Conservation (phyloP, 306 rosid genomes). For the Fragaria ananassa region DNA sequence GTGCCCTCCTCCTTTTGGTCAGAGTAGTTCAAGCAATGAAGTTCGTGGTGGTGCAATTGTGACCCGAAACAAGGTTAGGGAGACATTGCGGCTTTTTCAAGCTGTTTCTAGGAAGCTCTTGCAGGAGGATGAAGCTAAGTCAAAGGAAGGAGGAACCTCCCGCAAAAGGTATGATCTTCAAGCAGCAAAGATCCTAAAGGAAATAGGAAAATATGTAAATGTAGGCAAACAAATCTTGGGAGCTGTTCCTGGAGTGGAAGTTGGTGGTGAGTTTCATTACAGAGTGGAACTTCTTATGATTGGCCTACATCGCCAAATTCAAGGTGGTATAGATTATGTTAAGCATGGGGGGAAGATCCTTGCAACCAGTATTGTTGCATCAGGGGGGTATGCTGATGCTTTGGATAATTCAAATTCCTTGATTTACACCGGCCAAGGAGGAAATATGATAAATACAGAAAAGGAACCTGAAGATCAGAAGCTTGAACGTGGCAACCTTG, state of each 20-base stretch:
- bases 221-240: conserved; percentile 66
- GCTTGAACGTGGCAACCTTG: conserved; percentile 91
- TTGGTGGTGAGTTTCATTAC: conserved; percentile 88
- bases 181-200: conserved; percentile 59
- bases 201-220: conserved; percentile 54
- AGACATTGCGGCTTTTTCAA: conserved; percentile 70
- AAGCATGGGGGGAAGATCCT: conserved; percentile 49
- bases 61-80: conserved; percentile 63
- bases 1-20: conserved; percentile 47
- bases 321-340: conserved; percentile 82
- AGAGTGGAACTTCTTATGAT: conserved; percentile 75
- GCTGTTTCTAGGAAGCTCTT: conserved; percentile 68
- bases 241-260: conserved; percentile 81
- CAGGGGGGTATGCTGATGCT: conserved; percentile 78
- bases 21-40: conserved; percentile 26
- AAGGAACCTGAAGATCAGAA: conserved; percentile 94
- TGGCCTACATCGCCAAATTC: conserved; percentile 75
- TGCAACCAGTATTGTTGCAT: conserved; percentile 83
- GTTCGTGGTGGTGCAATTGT: conserved; percentile 35
- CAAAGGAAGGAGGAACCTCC: conserved; percentile 28
- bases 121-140: conserved; percentile 67
- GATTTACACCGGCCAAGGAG: conserved; percentile 87
- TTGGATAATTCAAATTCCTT: conserved; percentile 64
- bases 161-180: conserved; percentile 52
- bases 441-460: conserved; percentile 56